Conservation (phyloP, 2,329 filamentous ascomycete species). For the Epichloe gansuensis region DNA sequence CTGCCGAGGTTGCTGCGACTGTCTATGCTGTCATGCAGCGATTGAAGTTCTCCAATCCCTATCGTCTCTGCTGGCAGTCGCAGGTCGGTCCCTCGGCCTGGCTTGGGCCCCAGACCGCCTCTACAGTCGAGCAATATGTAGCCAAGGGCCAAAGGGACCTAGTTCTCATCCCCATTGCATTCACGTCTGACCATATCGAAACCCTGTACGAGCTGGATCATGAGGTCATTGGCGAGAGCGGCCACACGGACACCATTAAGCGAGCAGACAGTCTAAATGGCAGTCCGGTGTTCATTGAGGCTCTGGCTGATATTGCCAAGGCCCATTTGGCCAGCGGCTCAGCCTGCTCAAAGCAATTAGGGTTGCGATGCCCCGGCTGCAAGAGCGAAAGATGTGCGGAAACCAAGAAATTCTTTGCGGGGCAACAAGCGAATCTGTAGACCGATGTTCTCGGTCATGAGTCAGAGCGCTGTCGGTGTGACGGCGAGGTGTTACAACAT, state of each 20-base stretch:
- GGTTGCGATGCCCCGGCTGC: conserved; percentile 83
- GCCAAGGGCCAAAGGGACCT: conserved; percentile 86
- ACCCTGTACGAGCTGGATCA: conserved; percentile 88
- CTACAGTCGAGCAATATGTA: conserved; percentile 80
- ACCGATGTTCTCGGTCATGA: neutral
- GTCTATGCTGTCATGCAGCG: conserved; percentile 95
- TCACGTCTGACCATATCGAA: conserved; percentile 98
- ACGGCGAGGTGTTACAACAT: neutral
- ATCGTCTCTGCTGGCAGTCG: conserved; percentile 93
- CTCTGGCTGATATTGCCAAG: conserved; percentile 77
- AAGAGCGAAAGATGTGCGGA: conserved; percentile 79
- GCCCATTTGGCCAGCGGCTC: conserved; percentile 59
- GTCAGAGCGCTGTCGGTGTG: conserved; percentile 4
- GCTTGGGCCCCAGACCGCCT: conserved; percentile 86
- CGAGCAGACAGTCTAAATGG: conserved; percentile 87
- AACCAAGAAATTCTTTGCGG: conserved; percentile 56
- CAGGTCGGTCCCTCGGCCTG: conserved; percentile 93
- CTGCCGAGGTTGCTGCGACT: conserved; percentile 87
- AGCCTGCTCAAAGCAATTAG: conserved; percentile 72
- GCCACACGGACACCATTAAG: conserved; percentile 69
- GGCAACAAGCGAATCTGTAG: conserved; percentile 20
- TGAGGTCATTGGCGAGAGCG: conserved; percentile 85
- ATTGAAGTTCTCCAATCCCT: conserved; percentile 77
- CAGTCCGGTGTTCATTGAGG: conserved; percentile 79
- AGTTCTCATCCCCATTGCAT: conserved; percentile 86